Conservation (phyloP, 805 yeast genomes). For the Metschnikowia matae region DNA sequence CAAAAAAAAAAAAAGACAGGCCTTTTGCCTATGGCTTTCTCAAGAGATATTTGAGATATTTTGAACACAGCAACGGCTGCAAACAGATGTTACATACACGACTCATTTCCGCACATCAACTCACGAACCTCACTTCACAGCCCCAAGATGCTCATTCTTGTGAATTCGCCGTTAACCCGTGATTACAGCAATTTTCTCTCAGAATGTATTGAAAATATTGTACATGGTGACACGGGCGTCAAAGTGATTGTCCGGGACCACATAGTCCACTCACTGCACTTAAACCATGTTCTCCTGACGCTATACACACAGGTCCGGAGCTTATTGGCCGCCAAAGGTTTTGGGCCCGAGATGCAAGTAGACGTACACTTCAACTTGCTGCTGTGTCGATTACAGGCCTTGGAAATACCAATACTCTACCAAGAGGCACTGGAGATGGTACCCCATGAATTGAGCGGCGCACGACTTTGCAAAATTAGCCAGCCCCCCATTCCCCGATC, state of each 20-base stretch:
- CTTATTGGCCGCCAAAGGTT: neutral
- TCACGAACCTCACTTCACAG: neutral
- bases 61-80: neutral
- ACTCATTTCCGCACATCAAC: neutral
- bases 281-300: conserved; percentile 27
- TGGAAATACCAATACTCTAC: neutral
- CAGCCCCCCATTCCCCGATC: neutral
- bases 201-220: conserved; percentile 1
- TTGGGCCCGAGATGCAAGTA: neutral
- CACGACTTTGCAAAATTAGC: neutral
- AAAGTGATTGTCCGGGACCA: conserved; percentile 23
- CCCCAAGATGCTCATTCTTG: conserved; percentile 1
- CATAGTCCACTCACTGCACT: conserved; percentile 20
- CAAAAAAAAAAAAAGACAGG: neutral
- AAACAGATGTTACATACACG: conserved; percentile 1
- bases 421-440: conserved; percentile 1
- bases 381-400: neutral
- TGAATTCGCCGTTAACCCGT: neutral
- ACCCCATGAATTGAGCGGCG: neutral
- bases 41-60: no score
- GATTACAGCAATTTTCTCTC: conserved; percentile 12
- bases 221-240: conserved; percentile 7
- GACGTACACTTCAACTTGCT: neutral
- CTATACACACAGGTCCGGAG: conserved; percentile 24
- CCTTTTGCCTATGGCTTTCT: neutral